phyloP scores from a whole-genome alignment of 2,329 filamentous ascomycete species.

The Claviceps humidiphila region DNA sequence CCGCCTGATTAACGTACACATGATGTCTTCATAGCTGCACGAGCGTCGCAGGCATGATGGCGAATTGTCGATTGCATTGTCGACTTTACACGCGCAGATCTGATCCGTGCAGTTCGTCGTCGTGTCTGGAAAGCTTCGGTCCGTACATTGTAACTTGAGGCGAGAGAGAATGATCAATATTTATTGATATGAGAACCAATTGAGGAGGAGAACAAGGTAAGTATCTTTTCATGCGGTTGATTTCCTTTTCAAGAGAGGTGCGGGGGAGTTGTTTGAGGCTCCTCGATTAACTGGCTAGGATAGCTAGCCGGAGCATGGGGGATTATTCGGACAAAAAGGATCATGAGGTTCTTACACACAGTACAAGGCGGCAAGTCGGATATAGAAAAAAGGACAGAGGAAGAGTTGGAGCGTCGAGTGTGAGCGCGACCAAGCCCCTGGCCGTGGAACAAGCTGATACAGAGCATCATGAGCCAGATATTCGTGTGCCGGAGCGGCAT shows the following conservation, averaged over 20 bases:
- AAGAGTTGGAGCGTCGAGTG: background rate
- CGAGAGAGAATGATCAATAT: too few species aligned
- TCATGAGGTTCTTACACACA: background rate
- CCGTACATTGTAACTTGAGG: background rate
- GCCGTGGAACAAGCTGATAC: background rate
- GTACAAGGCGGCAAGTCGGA: constrained; percentile 1
- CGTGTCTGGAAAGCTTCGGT: background rate
- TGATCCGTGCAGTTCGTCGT: background rate
- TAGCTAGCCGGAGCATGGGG: too few species aligned
- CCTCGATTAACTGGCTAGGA: too few species aligned
- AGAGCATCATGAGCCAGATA: background rate
- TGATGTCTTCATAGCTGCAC: background rate
- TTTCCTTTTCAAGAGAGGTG: too few species aligned
- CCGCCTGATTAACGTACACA: constrained; percentile 1
- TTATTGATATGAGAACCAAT: too few species aligned
- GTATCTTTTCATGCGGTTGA: background rate
- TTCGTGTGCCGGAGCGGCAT: background rate
- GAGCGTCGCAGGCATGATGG: background rate
- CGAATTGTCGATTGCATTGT: constrained; percentile 1
- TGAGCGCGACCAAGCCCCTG: background rate
- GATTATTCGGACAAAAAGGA: background rate
- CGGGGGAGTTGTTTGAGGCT: background rate
- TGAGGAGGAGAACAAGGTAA: background rate
- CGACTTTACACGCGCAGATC: constrained; percentile 2
- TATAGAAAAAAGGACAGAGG: background rate